Percentiles rank a stretch among this genome's conserved stretches.
These are phyloP conservation scores for Alternaria panax DNA, from an alignment of 2,329 filamentous ascomycete genomes.

Conservation along the genomic window DNA sequence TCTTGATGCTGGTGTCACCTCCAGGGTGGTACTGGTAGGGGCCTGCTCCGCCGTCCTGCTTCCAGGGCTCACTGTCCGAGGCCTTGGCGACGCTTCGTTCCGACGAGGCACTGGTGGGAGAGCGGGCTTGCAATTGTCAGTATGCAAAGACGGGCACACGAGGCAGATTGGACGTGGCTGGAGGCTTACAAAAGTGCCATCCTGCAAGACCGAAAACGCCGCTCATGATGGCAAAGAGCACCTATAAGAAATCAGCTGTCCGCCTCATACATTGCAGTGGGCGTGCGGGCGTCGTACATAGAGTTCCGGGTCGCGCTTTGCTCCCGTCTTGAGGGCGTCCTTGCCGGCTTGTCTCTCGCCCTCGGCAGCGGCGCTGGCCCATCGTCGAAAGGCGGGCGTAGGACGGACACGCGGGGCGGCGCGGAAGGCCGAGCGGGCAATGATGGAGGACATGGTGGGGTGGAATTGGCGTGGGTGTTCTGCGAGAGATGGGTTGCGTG, in stretches of 20 bases:
- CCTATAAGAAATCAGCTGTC: conserved; percentile 61
- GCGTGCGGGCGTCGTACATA: conserved; percentile 62
- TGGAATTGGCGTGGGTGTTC: conserved; percentile 1
- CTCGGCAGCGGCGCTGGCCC: conserved; percentile 50
- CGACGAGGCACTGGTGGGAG: conserved; percentile 84
- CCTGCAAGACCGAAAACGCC: conserved; percentile 86
- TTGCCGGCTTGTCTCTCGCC: conserved; percentile 57
- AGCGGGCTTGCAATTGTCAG: conserved; percentile 67
- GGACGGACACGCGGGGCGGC: conserved; percentile 56
- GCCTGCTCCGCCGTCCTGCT: conserved; percentile 65
- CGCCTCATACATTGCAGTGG: background rate
- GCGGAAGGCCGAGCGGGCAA: conserved; percentile 55
- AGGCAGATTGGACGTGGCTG: conserved; percentile 2
- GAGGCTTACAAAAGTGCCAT: conserved; percentile 78
- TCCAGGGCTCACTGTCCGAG: conserved; percentile 88
- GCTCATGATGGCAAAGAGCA: conserved; percentile 90
- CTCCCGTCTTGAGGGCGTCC: conserved; percentile 66
- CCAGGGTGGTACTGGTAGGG: conserved; percentile 76
- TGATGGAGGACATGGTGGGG: conserved; percentile 56
- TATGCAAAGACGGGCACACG: conserved; percentile 9
- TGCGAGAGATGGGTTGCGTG: conserved; percentile 24
- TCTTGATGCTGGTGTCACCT: conserved; percentile 79
- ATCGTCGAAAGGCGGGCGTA: conserved; percentile 43
- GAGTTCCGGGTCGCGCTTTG: conserved; percentile 76
- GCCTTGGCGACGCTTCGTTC: conserved; percentile 79